These are phyloP conservation scores for Lotus japonicus DNA, from an alignment of 306 rosid genomes.

Conservation along the genomic window DNA sequence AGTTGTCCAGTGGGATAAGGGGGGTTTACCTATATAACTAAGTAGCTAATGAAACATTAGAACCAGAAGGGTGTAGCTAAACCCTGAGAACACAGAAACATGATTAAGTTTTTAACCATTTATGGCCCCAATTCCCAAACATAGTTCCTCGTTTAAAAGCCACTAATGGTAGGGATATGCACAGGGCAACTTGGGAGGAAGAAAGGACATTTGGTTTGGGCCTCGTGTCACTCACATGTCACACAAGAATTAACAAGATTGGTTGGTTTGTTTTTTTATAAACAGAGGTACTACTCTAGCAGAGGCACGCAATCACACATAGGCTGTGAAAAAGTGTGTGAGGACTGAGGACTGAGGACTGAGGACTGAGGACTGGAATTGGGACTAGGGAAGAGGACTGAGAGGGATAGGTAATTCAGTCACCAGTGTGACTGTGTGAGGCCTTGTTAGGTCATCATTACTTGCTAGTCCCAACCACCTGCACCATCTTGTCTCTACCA, in stretches of 20 bases:
- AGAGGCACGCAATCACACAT: constrained; percentile 40
- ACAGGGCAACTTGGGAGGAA: background rate
- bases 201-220: background rate
- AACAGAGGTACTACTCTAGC: no score
- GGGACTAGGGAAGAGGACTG: background rate
- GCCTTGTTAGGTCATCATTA: constrained; percentile 33
- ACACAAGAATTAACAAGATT: background rate
- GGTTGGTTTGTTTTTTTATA: background rate
- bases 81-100: background rate
- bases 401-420: background rate
- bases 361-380: background rate
- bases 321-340: constrained; percentile 25
- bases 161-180: background rate
- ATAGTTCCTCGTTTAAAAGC: constrained; percentile 6
- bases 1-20: no score
- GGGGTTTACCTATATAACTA: no score
- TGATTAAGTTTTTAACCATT: background rate
- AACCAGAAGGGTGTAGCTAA: no score
- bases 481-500: constrained; percentile 20
- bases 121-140: constrained; percentile 14
- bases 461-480: constrained; percentile 29
- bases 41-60: background rate
- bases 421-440: background rate
- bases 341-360: background rate
- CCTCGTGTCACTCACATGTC: background rate